Conservation (phyloP, 129 eudicot species). For the Apium graveolens region DNA sequence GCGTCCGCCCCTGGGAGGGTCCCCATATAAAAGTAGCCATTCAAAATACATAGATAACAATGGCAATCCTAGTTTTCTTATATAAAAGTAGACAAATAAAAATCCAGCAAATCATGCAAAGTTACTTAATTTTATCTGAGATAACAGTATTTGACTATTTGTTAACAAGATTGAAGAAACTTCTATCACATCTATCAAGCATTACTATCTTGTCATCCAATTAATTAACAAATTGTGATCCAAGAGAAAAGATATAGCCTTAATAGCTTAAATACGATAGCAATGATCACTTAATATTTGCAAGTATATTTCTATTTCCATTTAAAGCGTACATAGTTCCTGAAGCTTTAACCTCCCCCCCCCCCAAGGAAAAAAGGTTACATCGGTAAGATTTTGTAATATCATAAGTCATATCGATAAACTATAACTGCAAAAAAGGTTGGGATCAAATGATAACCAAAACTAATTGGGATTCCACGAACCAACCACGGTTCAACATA, state of each 20-base stretch:
- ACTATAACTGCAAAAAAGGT: too few species aligned
- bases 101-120: background rate
- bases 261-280: too few species aligned
- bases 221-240: background rate
- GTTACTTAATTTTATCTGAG: background rate
- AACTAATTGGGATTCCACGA: too few species aligned
- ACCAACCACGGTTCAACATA: too few species aligned
- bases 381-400: background rate
- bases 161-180: background rate
- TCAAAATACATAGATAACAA: background rate
- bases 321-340: background rate
- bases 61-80: background rate
- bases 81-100: background rate
- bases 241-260: background rate
- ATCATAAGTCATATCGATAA: too few species aligned
- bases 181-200: background rate
- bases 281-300: background rate
- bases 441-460: too few species aligned
- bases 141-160: background rate
- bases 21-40: too few species aligned
- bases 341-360: too few species aligned
- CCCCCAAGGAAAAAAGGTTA: background rate
- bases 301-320: background rate
- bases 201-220: background rate
- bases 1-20: too few species aligned